A percentile compares a stretch with the other conserved stretches of the same genome.
Evolutionary conservation across 768 basidiomycete genomes (phyloP).

Genomic region (Leccinum variicolor): DNA sequence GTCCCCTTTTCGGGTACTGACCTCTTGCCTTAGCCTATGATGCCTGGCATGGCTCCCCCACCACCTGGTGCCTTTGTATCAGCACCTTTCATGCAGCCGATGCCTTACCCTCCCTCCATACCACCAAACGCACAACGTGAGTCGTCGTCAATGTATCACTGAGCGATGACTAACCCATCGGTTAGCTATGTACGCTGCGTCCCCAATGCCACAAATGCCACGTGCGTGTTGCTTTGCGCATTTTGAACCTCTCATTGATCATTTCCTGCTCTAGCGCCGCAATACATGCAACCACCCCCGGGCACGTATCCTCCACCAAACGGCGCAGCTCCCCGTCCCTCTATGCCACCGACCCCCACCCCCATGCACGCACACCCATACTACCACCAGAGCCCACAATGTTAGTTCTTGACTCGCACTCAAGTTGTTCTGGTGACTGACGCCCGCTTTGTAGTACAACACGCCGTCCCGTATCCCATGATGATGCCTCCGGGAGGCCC

Average conservation of each 20-base stretch:
- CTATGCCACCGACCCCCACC: constrained; percentile 91
- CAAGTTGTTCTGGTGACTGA: constrained; percentile 26
- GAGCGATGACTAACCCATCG: constrained; percentile 4
- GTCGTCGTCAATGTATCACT: not conserved
- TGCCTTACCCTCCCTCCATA: constrained; percentile 80
- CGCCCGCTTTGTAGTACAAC: constrained; percentile 58
- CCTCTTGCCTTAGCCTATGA: constrained; percentile 56
- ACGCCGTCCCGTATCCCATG: constrained; percentile 87
- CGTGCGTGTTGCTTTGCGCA: constrained; percentile 47
- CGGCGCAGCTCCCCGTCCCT: constrained; percentile 74
- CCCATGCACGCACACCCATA: constrained; percentile 84
- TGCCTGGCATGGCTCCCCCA: constrained; percentile 80
- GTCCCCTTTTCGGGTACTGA: constrained; percentile 3
- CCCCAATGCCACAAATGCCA: constrained; percentile 85
- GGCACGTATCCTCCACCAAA: constrained; percentile 79
- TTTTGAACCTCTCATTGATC: constrained; percentile 1
- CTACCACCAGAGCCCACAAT: constrained; percentile 87
- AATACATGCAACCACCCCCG: constrained; percentile 79
- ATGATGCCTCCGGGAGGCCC: constrained; percentile 73
- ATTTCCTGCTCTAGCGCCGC: constrained; percentile 44
- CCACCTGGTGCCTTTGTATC: constrained; percentile 80
- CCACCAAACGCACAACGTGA: constrained; percentile 64
- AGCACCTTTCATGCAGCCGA: constrained; percentile 78
- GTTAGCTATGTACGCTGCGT: constrained; percentile 76
- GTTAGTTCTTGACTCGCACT: constrained; percentile 41